phyloP scores from a whole-genome alignment of 805 yeast genomes.

The Grigorovia yakushimaensis region DNA sequence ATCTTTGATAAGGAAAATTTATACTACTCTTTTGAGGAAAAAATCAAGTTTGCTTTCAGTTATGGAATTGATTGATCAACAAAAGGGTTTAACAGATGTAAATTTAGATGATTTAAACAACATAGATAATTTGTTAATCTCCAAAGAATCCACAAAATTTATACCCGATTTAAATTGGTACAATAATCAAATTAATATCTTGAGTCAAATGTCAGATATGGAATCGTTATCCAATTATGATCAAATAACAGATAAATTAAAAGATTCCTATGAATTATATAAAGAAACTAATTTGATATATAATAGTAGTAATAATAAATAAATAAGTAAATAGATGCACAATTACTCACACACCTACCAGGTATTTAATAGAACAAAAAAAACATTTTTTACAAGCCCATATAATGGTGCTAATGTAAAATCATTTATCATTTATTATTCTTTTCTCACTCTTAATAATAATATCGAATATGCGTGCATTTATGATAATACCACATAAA shows the following conservation, averaged over 20 bases:
- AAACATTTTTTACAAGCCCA: no score
- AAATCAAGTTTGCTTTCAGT: constrained; percentile 19
- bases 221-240: constrained; percentile 6
- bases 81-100: background rate
- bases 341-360: no score
- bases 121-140: constrained; percentile 7
- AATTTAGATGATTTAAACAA: background rate
- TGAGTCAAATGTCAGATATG: background rate
- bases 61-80: constrained; percentile 7
- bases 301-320: constrained; percentile 11
- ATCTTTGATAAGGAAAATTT: constrained; percentile 21
- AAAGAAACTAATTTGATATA: constrained; percentile 23
- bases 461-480: constrained; percentile 42
- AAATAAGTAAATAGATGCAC: no score
- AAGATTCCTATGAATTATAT: constrained; percentile 20
- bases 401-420: no score
- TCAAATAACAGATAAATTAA: constrained; percentile 17
- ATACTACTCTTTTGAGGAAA: constrained; percentile 26
- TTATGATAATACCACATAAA: constrained; percentile 54
- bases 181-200: constrained; percentile 15
- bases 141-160: constrained; percentile 9
- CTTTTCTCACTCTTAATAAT: constrained; percentile 38
- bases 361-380: no score
- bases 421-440: background rate
- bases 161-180: constrained; percentile 24